A percentile compares a stretch with the other conserved stretches of the same genome.
phyloP scores from a whole-genome alignment of 768 basidiomycete species.

The Coprinellus micaceus region DNA sequence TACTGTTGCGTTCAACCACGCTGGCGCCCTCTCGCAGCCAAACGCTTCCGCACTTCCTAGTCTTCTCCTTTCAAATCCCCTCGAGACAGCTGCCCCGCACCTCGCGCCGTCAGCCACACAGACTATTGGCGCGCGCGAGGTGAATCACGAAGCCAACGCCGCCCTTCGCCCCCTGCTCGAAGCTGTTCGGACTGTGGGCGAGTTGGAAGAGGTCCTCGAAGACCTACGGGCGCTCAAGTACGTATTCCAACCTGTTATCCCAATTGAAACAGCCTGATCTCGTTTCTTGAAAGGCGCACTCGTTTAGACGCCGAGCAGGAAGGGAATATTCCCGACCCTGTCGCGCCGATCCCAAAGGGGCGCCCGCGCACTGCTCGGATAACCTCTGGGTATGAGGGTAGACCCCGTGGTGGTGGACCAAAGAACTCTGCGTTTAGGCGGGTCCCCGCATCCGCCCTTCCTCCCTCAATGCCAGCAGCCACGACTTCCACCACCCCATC shows the following conservation, averaged over 20 bases:
- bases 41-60: too few species aligned
- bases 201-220: slow-evolving; percentile 20
- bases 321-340: slow-evolving; percentile 17
- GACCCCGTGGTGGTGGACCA: slow-evolving; percentile 16
- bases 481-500: too few species aligned
- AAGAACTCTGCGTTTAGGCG: too few species aligned
- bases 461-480: too few species aligned
- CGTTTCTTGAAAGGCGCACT: background rate
- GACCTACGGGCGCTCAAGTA: slow-evolving; percentile 17
- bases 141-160: slow-evolving; percentile 22
- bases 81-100: background rate
- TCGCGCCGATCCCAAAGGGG: slow-evolving; percentile 20
- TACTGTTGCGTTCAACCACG: background rate
- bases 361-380: slow-evolving; percentile 17
- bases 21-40: background rate
- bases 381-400: slow-evolving; percentile 19
- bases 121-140: slow-evolving; percentile 20
- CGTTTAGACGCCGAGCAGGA: background rate
- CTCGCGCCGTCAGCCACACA: slow-evolving; percentile 14
- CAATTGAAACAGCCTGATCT: background rate
- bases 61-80: too few species aligned
- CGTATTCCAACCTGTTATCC: too few species aligned
- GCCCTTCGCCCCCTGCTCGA: slow-evolving; percentile 20
- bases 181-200: slow-evolving; percentile 23
- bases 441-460: too few species aligned